Percentiles rank a stretch among this genome's conserved stretches.
Conservation (phyloP, 1,284 basidiomycete species). For the Cryptococcus sp. region DNA sequence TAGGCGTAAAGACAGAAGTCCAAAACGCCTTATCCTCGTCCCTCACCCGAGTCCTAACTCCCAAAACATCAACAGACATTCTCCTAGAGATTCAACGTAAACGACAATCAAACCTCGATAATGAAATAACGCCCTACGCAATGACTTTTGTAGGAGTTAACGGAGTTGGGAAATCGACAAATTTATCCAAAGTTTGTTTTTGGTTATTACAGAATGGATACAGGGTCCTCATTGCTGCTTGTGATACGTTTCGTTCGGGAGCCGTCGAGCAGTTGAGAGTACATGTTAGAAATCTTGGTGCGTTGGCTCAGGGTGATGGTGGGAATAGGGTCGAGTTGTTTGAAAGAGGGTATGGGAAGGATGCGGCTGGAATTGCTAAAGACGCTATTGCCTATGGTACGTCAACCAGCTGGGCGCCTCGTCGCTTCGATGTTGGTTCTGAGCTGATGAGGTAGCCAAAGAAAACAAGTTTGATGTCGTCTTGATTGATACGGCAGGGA, state of each 20-base stretch:
- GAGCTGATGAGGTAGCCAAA: conserved; percentile 55
- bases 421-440: neutral
- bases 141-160: conserved; percentile 99
- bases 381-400: conserved; percentile 86
- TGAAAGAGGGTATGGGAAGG: conserved; percentile 96
- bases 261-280: conserved; percentile 97
- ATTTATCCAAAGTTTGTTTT: conserved; percentile 96
- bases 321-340: conserved; percentile 71
- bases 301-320: conserved; percentile 63
- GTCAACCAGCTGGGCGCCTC: conserved; percentile 16
- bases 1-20: conserved; percentile 80
- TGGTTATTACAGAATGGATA: conserved; percentile 96
- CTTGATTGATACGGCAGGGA: conserved; percentile 91
- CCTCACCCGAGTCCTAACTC: conserved; percentile 89
- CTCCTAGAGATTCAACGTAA: conserved; percentile 63
- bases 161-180: conserved; percentile 98
- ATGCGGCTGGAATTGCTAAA: conserved; percentile 93
- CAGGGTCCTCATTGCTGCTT: conserved; percentile 92
- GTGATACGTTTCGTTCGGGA: conserved; percentile 96
- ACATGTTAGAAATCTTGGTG: conserved; percentile 90
- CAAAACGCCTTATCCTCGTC: conserved; percentile 76
- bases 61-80: conserved; percentile 93
- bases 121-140: conserved; percentile 74
- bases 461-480: conserved; percentile 90
- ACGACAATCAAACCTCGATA: conserved; percentile 33